Conservation (phyloP, 2,329 filamentous ascomycete species). For the Aspergillus flavus region DNA sequence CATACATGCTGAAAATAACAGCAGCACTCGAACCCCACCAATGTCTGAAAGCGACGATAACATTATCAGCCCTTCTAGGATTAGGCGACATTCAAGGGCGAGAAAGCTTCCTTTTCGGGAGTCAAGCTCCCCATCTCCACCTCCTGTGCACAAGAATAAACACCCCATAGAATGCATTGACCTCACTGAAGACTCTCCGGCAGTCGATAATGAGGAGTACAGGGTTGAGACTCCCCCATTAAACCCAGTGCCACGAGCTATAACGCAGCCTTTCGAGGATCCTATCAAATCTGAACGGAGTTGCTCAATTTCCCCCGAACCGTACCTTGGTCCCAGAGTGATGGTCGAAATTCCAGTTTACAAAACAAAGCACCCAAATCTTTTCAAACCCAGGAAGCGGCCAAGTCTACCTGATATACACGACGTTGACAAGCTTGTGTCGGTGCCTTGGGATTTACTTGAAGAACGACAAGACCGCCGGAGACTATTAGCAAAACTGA, state of each 20-base stretch:
- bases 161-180: slow-evolving; percentile 32
- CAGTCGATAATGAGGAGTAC: slow-evolving; percentile 23
- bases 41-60: slow-evolving; percentile 27
- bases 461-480: slow-evolving; percentile 41
- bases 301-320: slow-evolving; percentile 23
- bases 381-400: neutral
- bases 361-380: neutral
- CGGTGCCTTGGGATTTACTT: slow-evolving; percentile 40
- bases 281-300: slow-evolving; percentile 8
- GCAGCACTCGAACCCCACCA: slow-evolving; percentile 7
- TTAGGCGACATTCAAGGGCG: slow-evolving; percentile 16
- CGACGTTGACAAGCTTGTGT: slow-evolving; percentile 31
- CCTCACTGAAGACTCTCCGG: slow-evolving; percentile 33
- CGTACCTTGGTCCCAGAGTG: slow-evolving; percentile 11
- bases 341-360: slow-evolving; percentile 11
- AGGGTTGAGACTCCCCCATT: slow-evolving; percentile 40
- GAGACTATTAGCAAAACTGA: slow-evolving; percentile 35
- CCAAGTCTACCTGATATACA: slow-evolving; percentile 19
- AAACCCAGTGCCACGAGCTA: slow-evolving; percentile 27
- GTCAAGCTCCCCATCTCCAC: slow-evolving; percentile 18
- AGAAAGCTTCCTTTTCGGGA: slow-evolving; percentile 11
- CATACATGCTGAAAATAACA: neutral
- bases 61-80: slow-evolving; percentile 25
- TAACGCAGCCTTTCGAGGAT: slow-evolving; percentile 12
- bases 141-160: neutral